Conservation (phyloP, 2,329 filamentous ascomycete genomes). For the Aureobasidium musti region DNA sequence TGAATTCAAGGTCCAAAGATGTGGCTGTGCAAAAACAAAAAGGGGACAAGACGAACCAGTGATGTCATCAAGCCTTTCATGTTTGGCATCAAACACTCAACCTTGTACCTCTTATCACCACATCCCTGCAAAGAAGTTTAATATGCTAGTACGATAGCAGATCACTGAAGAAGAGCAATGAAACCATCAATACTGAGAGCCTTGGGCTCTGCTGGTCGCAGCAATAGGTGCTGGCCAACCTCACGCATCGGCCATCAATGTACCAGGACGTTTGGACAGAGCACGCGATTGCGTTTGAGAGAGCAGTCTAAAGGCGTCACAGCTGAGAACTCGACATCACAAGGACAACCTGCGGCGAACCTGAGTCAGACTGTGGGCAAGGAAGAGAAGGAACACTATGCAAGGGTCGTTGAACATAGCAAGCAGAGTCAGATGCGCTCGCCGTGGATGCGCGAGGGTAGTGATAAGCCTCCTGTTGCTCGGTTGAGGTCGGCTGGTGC, state of each 20-base stretch:
- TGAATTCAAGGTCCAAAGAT: not conserved
- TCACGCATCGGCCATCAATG: not conserved
- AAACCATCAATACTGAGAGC: conserved; percentile 1
- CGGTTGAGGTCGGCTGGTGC: conserved; percentile 54
- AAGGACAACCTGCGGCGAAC: conserved; percentile 36
- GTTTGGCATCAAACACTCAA: not conserved
- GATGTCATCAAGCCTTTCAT: not conserved
- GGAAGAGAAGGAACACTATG: conserved; percentile 46
- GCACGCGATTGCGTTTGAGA: not conserved
- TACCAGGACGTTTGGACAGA: not conserved
- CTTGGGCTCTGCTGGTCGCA: not conserved
- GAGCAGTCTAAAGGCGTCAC: not conserved
- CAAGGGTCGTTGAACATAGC: conserved; percentile 47
- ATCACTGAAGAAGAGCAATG: not conserved
- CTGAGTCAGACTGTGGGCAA: conserved; percentile 45
- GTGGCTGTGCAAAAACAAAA: conserved; percentile 8
- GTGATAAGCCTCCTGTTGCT: conserved; percentile 59
- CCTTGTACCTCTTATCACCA: not conserved
- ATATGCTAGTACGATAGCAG: not conserved
- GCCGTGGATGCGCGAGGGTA: conserved; percentile 67
- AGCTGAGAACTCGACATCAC: conserved; percentile 19
- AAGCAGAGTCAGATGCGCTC: conserved; percentile 61
- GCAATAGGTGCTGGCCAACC: not conserved
- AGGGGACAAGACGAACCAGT: not conserved
- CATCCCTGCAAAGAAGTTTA: not conserved